A percentile compares a stretch with the other conserved stretches of the same genome.
These are phyloP conservation scores for Chionographis japonica DNA, from an alignment of 106 monocot genomes.

Conservation along the genomic window DNA sequence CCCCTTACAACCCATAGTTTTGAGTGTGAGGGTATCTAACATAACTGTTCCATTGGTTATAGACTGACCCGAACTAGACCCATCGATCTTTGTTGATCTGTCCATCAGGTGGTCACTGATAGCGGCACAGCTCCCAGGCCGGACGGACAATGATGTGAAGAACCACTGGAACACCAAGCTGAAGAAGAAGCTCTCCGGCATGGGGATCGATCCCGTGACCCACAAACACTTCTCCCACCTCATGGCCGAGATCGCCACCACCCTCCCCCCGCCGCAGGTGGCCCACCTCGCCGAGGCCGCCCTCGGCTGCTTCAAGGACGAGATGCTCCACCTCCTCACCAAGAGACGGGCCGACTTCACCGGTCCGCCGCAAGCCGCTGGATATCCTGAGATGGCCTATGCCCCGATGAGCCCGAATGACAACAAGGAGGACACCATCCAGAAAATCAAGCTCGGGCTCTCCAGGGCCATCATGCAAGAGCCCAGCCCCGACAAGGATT, in stretches of 20 bases:
- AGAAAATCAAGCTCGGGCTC: conserved; percentile 49
- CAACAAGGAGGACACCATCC: conserved; percentile 30
- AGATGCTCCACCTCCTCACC: conserved; percentile 93
- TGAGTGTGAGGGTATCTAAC: too few relatives aligned
- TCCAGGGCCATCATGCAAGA: conserved; percentile 53
- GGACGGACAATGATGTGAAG: conserved; percentile 98
- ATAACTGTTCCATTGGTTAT: too few relatives aligned
- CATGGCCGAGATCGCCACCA: conserved; percentile 95
- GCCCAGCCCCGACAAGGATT: conserved; percentile 2
- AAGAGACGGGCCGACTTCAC: conserved; percentile 57
- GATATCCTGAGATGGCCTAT: neutral
- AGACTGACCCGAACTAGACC: neutral
- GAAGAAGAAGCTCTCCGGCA: conserved; percentile 92
- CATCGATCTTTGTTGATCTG: neutral
- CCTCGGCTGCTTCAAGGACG: conserved; percentile 99
- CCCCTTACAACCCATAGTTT: too few relatives aligned
- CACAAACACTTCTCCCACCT: conserved; percentile 98
- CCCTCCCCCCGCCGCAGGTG: conserved; percentile 79
- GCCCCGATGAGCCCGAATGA: neutral
- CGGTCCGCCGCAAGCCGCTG: neutral
- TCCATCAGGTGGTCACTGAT: conserved; percentile 77
- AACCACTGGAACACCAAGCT: conserved; percentile 99
- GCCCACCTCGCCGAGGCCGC: conserved; percentile 92
- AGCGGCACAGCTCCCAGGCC: conserved; percentile 78
- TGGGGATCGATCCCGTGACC: conserved; percentile 96